These are phyloP conservation scores for Blastobotrys capitulatus DNA, from an alignment of 1,139 yeast species.

Conservation along the genomic window DNA sequence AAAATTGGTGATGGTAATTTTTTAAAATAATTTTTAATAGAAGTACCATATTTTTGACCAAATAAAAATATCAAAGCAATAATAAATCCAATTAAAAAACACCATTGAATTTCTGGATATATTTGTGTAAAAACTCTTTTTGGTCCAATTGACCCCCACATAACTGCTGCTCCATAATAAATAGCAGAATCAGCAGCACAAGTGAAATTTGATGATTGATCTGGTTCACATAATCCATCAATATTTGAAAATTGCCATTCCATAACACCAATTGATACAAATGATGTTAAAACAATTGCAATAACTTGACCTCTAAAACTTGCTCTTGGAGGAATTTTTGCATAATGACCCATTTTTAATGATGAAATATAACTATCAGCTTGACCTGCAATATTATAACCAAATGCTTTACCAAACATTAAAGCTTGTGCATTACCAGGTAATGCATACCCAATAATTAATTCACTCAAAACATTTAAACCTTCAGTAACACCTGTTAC, in stretches of 20 bases:
- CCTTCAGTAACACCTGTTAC: constrained; percentile 50
- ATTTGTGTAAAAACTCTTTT: constrained; percentile 45
- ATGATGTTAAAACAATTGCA: constrained; percentile 31
- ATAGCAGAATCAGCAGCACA: constrained; percentile 39
- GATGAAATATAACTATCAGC: constrained; percentile 52
- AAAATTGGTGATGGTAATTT: constrained; percentile 4
- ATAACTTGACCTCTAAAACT: constrained; percentile 53
- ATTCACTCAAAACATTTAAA: constrained; percentile 49
- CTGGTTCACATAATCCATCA: constrained; percentile 43
- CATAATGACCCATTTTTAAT: constrained; percentile 56
- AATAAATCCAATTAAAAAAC: constrained; percentile 40
- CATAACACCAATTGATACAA: constrained; percentile 48
- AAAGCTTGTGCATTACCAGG: constrained; percentile 55
- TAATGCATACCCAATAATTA: constrained; percentile 56
- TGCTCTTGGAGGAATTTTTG: constrained; percentile 55
- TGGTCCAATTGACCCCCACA: constrained; percentile 67
- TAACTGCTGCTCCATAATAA: constrained; percentile 47
- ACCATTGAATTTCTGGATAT: constrained; percentile 44
- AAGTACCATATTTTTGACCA: constrained; percentile 50
- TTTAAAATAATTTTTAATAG: constrained; percentile 37
- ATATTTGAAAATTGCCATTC: constrained; percentile 49
- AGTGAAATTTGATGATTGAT: constrained; percentile 33
- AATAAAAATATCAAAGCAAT: constrained; percentile 40
- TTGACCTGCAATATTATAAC: constrained; percentile 55
- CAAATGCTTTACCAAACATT: constrained; percentile 51